These are phyloP conservation scores for Diaporthe citriasiana DNA, from an alignment of 2,329 filamentous ascomycete species.

Conservation along the genomic window DNA sequence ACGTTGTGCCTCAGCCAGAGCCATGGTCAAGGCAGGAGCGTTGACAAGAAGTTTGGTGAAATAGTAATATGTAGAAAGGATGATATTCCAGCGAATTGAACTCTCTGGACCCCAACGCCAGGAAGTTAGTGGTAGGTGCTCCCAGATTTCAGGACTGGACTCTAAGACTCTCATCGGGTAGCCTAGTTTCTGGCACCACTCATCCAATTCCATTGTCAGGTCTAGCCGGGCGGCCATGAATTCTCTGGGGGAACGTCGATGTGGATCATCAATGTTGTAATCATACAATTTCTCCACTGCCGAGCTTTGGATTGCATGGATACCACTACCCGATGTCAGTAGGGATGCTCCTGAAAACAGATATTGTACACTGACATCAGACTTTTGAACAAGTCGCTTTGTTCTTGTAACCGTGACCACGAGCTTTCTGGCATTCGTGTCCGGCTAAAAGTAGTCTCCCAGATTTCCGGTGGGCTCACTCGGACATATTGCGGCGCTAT, in stretches of 20 bases:
- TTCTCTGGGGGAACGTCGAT: not conserved
- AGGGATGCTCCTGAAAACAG: not conserved
- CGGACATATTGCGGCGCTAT: not conserved
- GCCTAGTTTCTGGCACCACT: not conserved
- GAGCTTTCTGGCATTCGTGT: too few species aligned
- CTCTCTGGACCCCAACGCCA: too few species aligned
- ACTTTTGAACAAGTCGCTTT: not conserved
- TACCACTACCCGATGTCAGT: not conserved
- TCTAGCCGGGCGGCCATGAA: not conserved
- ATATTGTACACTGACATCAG: not conserved
- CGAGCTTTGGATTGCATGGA: not conserved
- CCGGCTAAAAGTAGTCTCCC: not conserved
- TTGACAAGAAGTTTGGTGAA: not conserved
- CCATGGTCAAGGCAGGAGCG: not conserved
- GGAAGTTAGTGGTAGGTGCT: too few species aligned
- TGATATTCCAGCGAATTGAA: constrained; percentile 14
- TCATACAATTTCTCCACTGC: not conserved
- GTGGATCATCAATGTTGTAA: constrained; percentile 3
- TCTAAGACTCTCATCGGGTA: not conserved
- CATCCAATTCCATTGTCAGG: not conserved
- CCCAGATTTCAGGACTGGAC: too few species aligned
- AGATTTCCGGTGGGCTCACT: not conserved
- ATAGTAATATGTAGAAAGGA: constrained; percentile 11
- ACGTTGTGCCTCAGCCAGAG: not conserved
- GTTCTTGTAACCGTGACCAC: not conserved